A percentile compares a stretch with the other conserved stretches of the same genome.
phyloP scores from a whole-genome alignment of 169 alveolate genomes.

The Plasmodium malariae region DNA sequence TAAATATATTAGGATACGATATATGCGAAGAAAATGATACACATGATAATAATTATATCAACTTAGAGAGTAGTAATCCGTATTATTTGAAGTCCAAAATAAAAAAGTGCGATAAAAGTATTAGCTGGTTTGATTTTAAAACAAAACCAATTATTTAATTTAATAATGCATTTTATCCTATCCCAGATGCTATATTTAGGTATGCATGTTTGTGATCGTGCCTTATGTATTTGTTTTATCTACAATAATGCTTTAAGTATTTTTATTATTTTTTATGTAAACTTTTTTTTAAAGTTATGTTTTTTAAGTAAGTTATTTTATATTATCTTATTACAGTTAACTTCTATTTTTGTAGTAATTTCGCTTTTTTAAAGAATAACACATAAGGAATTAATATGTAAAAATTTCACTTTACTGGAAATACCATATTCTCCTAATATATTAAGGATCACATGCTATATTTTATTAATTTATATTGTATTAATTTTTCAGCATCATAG shows the following conservation, averaged over 20 bases:
- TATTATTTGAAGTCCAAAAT: constrained; percentile 39
- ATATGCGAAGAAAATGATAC: constrained; percentile 49
- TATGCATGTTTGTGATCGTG: not conserved
- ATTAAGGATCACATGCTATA: too few relatives aligned
- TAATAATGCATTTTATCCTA: not conserved
- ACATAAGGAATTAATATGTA: too few relatives aligned
- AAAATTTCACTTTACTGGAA: too few relatives aligned
- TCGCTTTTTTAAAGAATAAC: too few relatives aligned
- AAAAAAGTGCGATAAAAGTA: constrained; percentile 8
- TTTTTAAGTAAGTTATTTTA: too few relatives aligned
- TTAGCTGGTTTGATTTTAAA: constrained; percentile 73
- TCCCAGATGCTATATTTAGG: not conserved
- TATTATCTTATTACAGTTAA: too few relatives aligned
- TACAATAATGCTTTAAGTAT: not conserved
- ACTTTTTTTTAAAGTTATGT: too few relatives aligned
- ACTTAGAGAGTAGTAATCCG: constrained; percentile 14
- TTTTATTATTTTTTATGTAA: too few relatives aligned
- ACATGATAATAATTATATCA: not conserved
- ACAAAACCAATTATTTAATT: constrained; percentile 50
- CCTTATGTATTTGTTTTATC: not conserved
- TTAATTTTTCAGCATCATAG: too few relatives aligned
- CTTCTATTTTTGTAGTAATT: too few relatives aligned
- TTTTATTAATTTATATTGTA: too few relatives aligned
- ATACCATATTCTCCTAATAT: too few relatives aligned
- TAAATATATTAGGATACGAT: constrained; percentile 58